Evolutionary conservation across 441 rosid genomes (phyloP), one percentile per base, ranked within the genome.

Genomic region (Gossypium aridum): DNA sequence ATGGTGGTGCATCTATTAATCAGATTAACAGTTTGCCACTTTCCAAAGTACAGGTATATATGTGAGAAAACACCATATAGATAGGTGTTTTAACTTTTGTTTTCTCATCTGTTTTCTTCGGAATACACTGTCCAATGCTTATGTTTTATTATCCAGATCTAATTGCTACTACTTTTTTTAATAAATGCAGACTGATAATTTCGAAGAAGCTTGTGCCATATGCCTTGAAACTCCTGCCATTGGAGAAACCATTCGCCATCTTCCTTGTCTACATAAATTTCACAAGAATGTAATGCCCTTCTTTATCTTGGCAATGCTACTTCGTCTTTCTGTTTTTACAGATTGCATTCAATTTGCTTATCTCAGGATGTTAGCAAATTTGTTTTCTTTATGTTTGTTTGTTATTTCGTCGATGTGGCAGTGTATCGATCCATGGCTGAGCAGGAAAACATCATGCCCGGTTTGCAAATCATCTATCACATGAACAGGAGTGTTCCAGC

Each of bases 391-490:
- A 73, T 54, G 17, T 16, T 63, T 47, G 59, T 3, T 12, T 4
- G 28, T 60, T 26, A 31, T 54, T 59, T 59, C 60, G 55, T 77
- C 71, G 16, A 66, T 71, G 66, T 75, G 78, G 87, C 89, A 95
- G 99, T 95, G 99, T 75, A 95, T 95, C 73, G 98, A 92, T 89
- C 97, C 91, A 20, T 95, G 98, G 99, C 91, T 95, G 62, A 74
- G 84, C 79, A 84, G 94, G 84, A 90, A 80, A 78, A 77, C 87
- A 20, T 86, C 89, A 14, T 95, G 99, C 81, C 98, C 99, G 3
- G 90, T 95, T 79, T 95, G 99, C 87, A 92, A 92, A 85, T 90
- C 85, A 43, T 91, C 96, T 1, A 76, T 90, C 37, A 81, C 88
- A 67, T 91, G 85, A 87, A 71, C 66, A 66, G 37, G n/a, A 16